Evolutionary conservation across 176 grass and related monocot species (phyloP).

Genomic region (Urochloa ruziziensis): DNA sequence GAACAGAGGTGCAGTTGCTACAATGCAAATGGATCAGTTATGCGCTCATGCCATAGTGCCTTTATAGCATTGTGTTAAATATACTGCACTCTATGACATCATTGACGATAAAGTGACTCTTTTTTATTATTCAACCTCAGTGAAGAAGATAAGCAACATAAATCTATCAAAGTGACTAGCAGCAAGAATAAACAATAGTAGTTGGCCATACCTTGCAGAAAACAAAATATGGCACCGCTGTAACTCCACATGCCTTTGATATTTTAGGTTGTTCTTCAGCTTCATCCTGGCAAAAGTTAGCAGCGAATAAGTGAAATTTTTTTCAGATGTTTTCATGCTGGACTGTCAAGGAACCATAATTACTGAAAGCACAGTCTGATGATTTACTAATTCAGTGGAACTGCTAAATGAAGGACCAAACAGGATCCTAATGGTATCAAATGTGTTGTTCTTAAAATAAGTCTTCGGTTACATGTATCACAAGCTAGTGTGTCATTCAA

Average conservation of each 20-base stretch:
- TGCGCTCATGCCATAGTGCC: neutral
- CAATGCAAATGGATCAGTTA: neutral
- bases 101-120: neutral
- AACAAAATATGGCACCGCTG: slow-evolving; percentile 92
- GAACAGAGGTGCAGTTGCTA: too few species aligned
- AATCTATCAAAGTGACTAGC: neutral
- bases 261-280: slow-evolving; percentile 95
- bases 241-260: slow-evolving; percentile 77
- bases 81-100: neutral
- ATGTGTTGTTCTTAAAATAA: neutral
- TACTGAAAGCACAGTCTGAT: neutral
- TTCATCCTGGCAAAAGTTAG: slow-evolving; percentile 67
- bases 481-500: neutral
- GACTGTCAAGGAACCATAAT: neutral
- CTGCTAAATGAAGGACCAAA: neutral
- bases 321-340: too few species aligned
- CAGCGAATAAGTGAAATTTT: too few species aligned
- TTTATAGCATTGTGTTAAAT: neutral
- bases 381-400: neutral
- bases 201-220: slow-evolving; percentile 79
- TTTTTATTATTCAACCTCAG: slow-evolving; percentile 5
- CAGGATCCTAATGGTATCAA: neutral
- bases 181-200: neutral
- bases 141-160: neutral
- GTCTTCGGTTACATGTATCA: neutral